Evolutionary conservation across 2,329 filamentous ascomycete species (phyloP).

Genomic region (Ampelomyces quisqualis): DNA sequence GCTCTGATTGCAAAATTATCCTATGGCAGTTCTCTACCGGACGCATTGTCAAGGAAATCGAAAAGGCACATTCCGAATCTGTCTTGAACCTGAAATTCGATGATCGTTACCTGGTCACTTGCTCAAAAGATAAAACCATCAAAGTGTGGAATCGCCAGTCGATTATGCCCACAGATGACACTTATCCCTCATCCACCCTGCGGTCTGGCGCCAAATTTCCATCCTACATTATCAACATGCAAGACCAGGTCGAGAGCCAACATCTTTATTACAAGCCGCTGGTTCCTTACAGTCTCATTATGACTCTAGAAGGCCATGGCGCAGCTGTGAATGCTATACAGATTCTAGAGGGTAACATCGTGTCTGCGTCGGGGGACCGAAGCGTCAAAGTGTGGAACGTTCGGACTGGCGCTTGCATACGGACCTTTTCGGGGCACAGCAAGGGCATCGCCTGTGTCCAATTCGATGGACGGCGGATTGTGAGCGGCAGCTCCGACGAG

Average conservation of each 20-base stretch:
- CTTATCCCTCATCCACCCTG: constrained; percentile 45
- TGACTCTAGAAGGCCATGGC: constrained; percentile 76
- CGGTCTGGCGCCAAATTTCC: constrained; percentile 51
- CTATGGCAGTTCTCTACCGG: constrained; percentile 94
- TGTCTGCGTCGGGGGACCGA: constrained; percentile 92
- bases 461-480: constrained; percentile 88
- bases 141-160: constrained; percentile 85
- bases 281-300: constrained; percentile 73
- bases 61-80: constrained; percentile 79
- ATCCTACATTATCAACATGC: constrained; percentile 57
- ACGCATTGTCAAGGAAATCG: constrained; percentile 72
- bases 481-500: constrained; percentile 94
- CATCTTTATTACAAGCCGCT: constrained; percentile 55
- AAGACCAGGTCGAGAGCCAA: constrained; percentile 38
- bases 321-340: constrained; percentile 97
- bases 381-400: constrained; percentile 95
- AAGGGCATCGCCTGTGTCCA: constrained; percentile 98
- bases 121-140: constrained; percentile 95
- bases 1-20: constrained; percentile 87
- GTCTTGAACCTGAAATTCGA: constrained; percentile 94
- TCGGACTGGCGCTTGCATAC: constrained; percentile 70
- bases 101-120: constrained; percentile 86
- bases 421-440: constrained; percentile 80
- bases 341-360: constrained; percentile 79
- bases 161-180: constrained; percentile 43